Conservation (phyloP, 495 filamentous ascomycete genomes). For the Trichoderma orchidacearum region DNA sequence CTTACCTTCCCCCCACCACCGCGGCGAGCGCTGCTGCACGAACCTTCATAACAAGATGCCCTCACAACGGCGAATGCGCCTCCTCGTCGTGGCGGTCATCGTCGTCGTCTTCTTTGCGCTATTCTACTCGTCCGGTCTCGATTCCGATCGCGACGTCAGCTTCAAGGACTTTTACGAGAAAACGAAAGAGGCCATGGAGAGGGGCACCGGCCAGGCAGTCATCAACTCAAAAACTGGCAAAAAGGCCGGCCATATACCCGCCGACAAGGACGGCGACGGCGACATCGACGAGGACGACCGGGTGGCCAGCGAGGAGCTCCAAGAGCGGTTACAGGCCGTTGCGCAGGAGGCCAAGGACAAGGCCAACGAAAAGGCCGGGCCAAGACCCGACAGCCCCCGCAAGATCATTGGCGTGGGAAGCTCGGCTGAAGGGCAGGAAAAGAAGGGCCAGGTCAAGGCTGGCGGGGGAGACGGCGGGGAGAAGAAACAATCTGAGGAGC, state of each 20-base stretch:
- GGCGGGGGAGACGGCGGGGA: slow-evolving; percentile 12
- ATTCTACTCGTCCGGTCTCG: slow-evolving; percentile 40
- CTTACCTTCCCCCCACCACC: neutral
- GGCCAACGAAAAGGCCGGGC: slow-evolving; percentile 36
- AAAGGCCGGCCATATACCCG: slow-evolving; percentile 12
- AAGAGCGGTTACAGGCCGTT: slow-evolving; percentile 29
- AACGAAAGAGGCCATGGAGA: slow-evolving; percentile 35
- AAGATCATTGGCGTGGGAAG: slow-evolving; percentile 35
- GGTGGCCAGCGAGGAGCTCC: slow-evolving; percentile 24
- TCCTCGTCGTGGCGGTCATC: slow-evolving; percentile 42
- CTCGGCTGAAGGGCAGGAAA: slow-evolving; percentile 53
- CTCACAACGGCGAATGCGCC: slow-evolving; percentile 52
- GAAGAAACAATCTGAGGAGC: neutral
- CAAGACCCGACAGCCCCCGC: slow-evolving; percentile 36
- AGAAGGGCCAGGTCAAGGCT: slow-evolving; percentile 12
- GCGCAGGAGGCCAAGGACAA: slow-evolving; percentile 42
- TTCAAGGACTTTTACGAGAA: slow-evolving; percentile 40
- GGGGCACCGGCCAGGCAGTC: slow-evolving; percentile 18
- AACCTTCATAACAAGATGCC: slow-evolving; percentile 37
- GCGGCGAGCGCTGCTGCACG: neutral
- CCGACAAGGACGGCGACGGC: slow-evolving; percentile 27
- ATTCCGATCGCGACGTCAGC: slow-evolving; percentile 21
- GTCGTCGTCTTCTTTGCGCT: slow-evolving; percentile 43
- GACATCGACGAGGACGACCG: slow-evolving; percentile 31
- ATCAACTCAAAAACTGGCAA: slow-evolving; percentile 16